Base-by-base conservation (phyloP, 2,329 filamentous ascomycete species). In the Cladosporium velox region DNA sequence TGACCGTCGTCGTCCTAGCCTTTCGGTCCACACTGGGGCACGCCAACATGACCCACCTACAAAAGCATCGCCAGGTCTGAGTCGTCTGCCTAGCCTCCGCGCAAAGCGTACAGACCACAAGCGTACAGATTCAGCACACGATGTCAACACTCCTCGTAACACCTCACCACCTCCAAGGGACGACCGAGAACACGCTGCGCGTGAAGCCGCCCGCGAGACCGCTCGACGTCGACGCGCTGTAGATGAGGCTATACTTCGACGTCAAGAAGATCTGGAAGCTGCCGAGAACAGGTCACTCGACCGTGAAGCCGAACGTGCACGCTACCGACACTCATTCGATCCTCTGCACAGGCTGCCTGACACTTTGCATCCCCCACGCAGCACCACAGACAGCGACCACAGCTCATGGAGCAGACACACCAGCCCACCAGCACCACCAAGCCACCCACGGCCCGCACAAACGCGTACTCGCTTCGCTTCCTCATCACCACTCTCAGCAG, bases 1-100 rank as follows among this genome's bases (percentile, higher is more conserved):
- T 14, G 69, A 70, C 55, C 68, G 70, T 12, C 66, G 32, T 4
- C 66, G 61, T n/a, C 65, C 65, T 1, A 65, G 61, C 26, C 67
- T 69, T 12, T 67, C 60, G 4, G 55, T 69, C 12, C 44, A 68
- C n/a, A 67, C 51, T n/a, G 63, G 26, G 26, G 52, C n/a, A 21
- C 67, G 15, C 21, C 41, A 21, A 54, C 65, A 5, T 18, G 55
- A 24, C 59, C 69, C 4, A 68, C 67, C 8, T 41, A 64, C 15
- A 54, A 21, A 7, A 30, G 66, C 67, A 18, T 70, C 70, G 3
- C 70, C 71, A 34, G 70, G 70, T 21, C 65, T 72, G 6, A 72
- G 70, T 52, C 60, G 67, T 11, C 49, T 70, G 3, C 67, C 69
- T 18, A 66, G 62, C 41, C 34, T 49, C 30, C 41, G 41, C 28